Percentiles rank a stretch among this genome's conserved stretches.
phyloP scores from a whole-genome alignment of 2,329 filamentous ascomycete genomes.

The Cryphonectria naterciae region DNA sequence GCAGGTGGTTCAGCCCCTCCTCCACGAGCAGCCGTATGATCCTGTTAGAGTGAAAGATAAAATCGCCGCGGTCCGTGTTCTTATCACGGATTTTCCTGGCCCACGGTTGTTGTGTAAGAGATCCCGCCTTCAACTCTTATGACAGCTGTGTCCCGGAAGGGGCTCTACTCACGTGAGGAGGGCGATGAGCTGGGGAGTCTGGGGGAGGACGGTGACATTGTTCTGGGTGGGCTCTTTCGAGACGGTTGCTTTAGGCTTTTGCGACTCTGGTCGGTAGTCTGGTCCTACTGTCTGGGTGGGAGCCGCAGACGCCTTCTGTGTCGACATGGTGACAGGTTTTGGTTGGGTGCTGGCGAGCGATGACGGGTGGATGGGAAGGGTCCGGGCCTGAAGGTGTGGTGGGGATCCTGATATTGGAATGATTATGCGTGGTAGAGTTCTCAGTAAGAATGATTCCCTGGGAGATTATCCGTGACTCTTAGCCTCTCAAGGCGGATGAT shows the following conservation, averaged over 20 bases:
- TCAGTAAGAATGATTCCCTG: slow-evolving; percentile 19
- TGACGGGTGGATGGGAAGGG: slow-evolving; percentile 1
- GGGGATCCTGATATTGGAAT: slow-evolving; percentile 24
- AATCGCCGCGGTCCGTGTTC: slow-evolving; percentile 88
- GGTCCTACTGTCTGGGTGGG: slow-evolving; percentile 74
- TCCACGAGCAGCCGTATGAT: slow-evolving; percentile 97
- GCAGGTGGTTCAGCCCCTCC: slow-evolving; percentile 95
- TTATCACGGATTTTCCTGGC: slow-evolving; percentile 91
- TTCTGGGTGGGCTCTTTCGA: slow-evolving; percentile 80
- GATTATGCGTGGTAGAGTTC: slow-evolving; percentile 19
- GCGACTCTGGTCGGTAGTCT: slow-evolving; percentile 72
- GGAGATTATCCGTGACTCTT: background rate
- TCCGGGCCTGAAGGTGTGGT: slow-evolving; percentile 9
- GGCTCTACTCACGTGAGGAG: slow-evolving; percentile 83
- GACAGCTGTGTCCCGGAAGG: background rate
- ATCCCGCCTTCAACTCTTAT: background rate
- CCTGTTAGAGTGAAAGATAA: slow-evolving; percentile 98
- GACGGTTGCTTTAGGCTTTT: slow-evolving; percentile 86
- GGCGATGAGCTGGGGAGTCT: slow-evolving; percentile 96
- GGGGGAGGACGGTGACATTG: slow-evolving; percentile 87
- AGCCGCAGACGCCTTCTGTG: slow-evolving; percentile 30
- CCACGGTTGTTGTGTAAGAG: slow-evolving; percentile 24
- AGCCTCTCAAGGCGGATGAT: background rate
- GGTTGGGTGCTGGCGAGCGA: background rate
- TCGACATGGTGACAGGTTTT: slow-evolving; percentile 23